Conservation (phyloP, 768 basidiomycete species). For the Pisolithus microcarpus region DNA sequence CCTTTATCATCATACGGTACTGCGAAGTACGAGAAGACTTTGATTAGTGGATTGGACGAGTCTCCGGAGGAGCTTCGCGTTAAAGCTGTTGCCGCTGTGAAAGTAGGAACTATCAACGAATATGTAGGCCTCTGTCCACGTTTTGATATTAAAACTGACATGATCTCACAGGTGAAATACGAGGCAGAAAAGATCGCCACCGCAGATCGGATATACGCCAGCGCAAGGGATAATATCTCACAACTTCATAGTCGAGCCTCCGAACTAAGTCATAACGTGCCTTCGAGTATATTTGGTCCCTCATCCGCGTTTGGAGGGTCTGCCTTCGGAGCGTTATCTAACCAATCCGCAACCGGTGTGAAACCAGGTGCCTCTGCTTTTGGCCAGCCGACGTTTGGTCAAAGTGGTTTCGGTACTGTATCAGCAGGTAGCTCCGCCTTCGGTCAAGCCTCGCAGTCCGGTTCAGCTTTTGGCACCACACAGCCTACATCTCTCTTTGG, state of each 20-base stretch:
- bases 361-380: conserved; percentile 20
- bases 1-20: conserved; percentile 74
- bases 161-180: conserved; percentile 40
- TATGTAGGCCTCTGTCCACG: conserved; percentile 50
- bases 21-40: conserved; percentile 61
- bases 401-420: conserved; percentile 22
- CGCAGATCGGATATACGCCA: conserved; percentile 45
- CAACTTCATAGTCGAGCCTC: conserved; percentile 48
- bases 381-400: conserved; percentile 36
- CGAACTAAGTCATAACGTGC: conserved; percentile 29
- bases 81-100: conserved; percentile 50
- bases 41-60: conserved; percentile 62
- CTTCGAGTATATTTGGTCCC: conserved; percentile 6
- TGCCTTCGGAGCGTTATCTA: conserved; percentile 31
- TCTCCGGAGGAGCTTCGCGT: conserved; percentile 75
- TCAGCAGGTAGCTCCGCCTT: conserved; percentile 16
- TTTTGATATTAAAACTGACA: neutral
- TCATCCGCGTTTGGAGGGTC: conserved; percentile 27
- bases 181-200: conserved; percentile 49
- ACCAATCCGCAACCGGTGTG: conserved; percentile 28
- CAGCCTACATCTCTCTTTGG: conserved; percentile 25
- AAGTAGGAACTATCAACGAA: conserved; percentile 48
- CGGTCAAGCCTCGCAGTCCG: conserved; percentile 20
- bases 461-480: conserved; percentile 30
- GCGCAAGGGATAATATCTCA: conserved; percentile 41